These are phyloP conservation scores for Boeremia lycopersici DNA, from an alignment of 2,329 filamentous ascomycete species.

Conservation along the genomic window DNA sequence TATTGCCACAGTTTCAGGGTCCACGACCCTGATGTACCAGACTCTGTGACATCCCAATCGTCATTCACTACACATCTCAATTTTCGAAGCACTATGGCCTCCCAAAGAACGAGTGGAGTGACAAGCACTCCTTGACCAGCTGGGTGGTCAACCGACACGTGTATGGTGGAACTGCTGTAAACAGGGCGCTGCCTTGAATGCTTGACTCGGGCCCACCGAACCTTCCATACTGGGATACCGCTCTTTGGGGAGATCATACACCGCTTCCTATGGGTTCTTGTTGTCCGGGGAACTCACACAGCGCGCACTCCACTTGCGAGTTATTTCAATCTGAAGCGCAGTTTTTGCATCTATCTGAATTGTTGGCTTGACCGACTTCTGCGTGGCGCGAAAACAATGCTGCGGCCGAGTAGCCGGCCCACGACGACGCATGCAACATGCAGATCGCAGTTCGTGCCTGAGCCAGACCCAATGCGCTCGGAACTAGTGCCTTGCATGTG, in stretches of 20 bases:
- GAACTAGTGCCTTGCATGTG: slow-evolving; percentile 7
- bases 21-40: slow-evolving; percentile 12
- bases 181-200: slow-evolving; percentile 3
- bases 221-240: slow-evolving; percentile 16
- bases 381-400: background rate
- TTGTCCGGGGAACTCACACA: slow-evolving; percentile 13
- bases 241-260: slow-evolving; percentile 16
- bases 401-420: slow-evolving; percentile 3
- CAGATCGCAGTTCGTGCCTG: slow-evolving; percentile 15
- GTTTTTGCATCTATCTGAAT: background rate
- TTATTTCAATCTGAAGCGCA: background rate
- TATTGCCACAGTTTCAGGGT: slow-evolving; percentile 8
- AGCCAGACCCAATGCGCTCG: slow-evolving; percentile 1
- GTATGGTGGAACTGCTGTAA: slow-evolving; percentile 8
- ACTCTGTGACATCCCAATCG: background rate
- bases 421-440: slow-evolving; percentile 2
- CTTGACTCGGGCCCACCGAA: slow-evolving; percentile 3
- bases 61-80: slow-evolving; percentile 11
- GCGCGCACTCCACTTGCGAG: background rate
- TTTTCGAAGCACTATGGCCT: slow-evolving; percentile 4
- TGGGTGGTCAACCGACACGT: slow-evolving; percentile 9
- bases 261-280: slow-evolving; percentile 7
- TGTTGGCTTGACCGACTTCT: slow-evolving; percentile 6
- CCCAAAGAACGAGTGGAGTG: slow-evolving; percentile 4
- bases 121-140: slow-evolving; percentile 5